Evolutionary conservation across 2,329 filamentous ascomycete species (phyloP).

Genomic region (Beauveria sp.): DNA sequence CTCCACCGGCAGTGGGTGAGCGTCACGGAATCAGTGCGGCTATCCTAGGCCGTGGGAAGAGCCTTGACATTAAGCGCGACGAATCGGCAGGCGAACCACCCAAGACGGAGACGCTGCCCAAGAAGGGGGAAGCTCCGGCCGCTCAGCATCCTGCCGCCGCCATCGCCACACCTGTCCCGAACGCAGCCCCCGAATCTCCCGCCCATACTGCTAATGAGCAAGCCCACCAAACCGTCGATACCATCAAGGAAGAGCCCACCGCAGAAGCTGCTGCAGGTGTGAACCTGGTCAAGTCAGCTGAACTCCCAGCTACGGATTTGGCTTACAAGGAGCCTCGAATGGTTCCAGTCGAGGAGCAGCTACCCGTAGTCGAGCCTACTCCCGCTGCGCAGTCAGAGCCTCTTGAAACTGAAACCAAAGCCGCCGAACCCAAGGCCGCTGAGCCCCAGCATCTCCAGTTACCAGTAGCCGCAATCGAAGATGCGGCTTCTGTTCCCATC

Average conservation of each 20-base stretch:
- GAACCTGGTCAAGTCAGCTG: background rate
- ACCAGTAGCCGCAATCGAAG: background rate
- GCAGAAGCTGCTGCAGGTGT: background rate
- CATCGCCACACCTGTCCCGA: background rate
- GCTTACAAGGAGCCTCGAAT: background rate
- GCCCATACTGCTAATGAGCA: background rate
- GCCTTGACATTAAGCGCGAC: slow-evolving; percentile 39
- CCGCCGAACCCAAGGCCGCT: background rate
- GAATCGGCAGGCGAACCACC: slow-evolving; percentile 14
- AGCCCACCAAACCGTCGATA: background rate
- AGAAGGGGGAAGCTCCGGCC: slow-evolving; percentile 13
- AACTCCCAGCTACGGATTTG: background rate
- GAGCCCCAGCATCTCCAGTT: background rate
- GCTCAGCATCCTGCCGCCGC: background rate
- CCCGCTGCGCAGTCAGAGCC: background rate
- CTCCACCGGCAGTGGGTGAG: slow-evolving; percentile 30
- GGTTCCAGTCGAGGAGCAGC: background rate
- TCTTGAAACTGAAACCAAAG: background rate
- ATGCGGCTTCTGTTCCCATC: background rate
- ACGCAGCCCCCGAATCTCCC: background rate
- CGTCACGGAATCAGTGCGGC: slow-evolving; percentile 21
- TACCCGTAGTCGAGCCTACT: background rate
- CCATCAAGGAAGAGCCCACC: slow-evolving; percentile 10
- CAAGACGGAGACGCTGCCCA: background rate
- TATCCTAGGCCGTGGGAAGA: slow-evolving; percentile 37